Base-by-base conservation (phyloP, 2,329 filamentous ascomycete genomes). In the Lasiodiplodia theobromae region DNA sequence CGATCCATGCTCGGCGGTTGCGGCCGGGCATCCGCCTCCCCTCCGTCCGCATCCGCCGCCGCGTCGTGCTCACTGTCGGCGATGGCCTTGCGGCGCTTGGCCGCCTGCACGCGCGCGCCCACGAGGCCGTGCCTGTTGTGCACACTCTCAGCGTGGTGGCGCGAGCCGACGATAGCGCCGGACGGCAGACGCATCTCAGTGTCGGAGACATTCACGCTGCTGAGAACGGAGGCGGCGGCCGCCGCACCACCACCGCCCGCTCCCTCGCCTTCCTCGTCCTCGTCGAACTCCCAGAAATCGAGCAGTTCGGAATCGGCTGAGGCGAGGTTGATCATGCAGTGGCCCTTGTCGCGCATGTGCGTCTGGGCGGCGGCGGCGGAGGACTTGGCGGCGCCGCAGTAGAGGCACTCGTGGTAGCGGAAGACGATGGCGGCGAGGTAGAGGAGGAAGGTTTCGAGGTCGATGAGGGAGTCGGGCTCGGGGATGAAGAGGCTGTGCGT, bases 301-400 rank as follows among this genome's bases (percentile, higher is more conserved):
- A 75, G 70, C 12, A 80, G 70, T 58, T 78, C 78, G 1, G 75
- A 72, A 66, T 78, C 76, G 6, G 66, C 54, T 11, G 77, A 71
- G 21, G 12, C n/a, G n/a, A 79, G 31, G 49, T 78, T 77, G 47
- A 79, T 69, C 54, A 74, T 71, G 69, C 77, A 79, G 62, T 80
- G 78, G 8, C 73, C 72, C 67, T 77, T 80, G 58, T 79, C 77
- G 34, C 73, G 67, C 78, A 80, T 80, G 67, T 80, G 78, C 25
- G 68, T 75, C 71, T 77, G 77, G n/a, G 78, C 71, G 28, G 74
- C 70, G 4, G 66, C 44, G 8, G 56, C 44, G 18, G 49, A 52
- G 49, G n/a, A 10, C 8, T 10, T 25, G n/a, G 49, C 18, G n/a
- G 21, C 6, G 18, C 77, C 76, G 66, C 78, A 80, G 70, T 79